Base-by-base conservation (phyloP, 2,329 filamentous ascomycete genomes). In the Lachnum nothofagi region DNA sequence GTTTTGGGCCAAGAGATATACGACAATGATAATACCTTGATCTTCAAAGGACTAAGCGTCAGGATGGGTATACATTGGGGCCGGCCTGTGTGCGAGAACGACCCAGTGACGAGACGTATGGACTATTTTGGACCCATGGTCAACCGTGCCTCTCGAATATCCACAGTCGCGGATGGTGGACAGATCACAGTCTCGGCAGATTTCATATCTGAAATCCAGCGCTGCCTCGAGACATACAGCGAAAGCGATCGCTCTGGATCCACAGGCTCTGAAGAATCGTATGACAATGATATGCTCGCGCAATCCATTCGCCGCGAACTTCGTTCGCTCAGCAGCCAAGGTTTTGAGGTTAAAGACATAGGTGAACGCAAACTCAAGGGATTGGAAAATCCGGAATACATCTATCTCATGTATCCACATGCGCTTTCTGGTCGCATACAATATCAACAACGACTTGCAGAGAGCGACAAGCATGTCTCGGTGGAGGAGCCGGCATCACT, bases 81-180 rank as follows among this genome's bases (percentile, higher is more conserved):
- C 57, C 83, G 87, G 51, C 93, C 91, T 5, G 90, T 98, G 60
- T 95, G 90, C 65, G 93, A 98, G 68, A 86, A 86, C 42, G 93
- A 98, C 68, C 93, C 93, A 0, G 91, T 98, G 42, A 98, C 93
- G 1, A 86, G 91, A 49, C 89, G 93, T 55, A 98, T 98, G 93
- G 93, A 98, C 63, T 98, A 98, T 71, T 98, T 97, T 65, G 93
- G 93, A 0, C 93, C 93, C 12, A 98, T 98, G 90, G 93, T 98
- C 63, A 98, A 98, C 70, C 91, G 94, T 64, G 89, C 93, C 0
- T 86, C 93, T 14, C 86, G 93, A 71, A 95, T 98, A 57, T 93
- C 89, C 5, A 86, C 88, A 19, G 91, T 95, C 37, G 93, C 93
- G 29, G 93, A 98, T 65, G 93, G 93, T 53, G 93, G 93, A 0